Evolutionary conservation across 139 green algal species (phyloP), one percentile per base, ranked within the genome.

Genomic region (Volvox reticuliferus): DNA sequence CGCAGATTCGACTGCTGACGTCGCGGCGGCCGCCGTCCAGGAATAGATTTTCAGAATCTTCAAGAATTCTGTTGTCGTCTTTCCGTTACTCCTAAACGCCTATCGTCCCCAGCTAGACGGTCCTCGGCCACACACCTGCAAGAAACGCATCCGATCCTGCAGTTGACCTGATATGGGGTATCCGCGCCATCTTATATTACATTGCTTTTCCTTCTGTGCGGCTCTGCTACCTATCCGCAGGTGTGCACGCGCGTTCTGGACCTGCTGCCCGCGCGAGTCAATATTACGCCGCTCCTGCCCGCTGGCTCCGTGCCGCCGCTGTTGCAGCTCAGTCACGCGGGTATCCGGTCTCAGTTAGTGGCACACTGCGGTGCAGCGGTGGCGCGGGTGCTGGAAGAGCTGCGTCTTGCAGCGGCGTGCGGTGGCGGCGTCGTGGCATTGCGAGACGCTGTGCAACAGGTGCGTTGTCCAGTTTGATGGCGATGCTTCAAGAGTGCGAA

Each of bases 361-460:
- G 55, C 73, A 50, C 86, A 90, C 73, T 77, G 55, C 65, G 86
- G 86, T 50, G 73, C 12, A 0, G 86, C 86, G 33, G 44, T 90
- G 55, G 86, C 86, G 30, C 73, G 75, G 12, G 73, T 84, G 55
- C 86, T 90, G 30, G 86, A 90, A 71, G 86, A 90, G 86, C 86
- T 84, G 86, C 73, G 86, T 32, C 86, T 90, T 75, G 86, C 86
- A 61, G 86, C 86, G 21, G 86, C 86, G 30, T 90, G 86, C 55
- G 50, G 86, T 19, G 75, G 86, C n/a, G 32, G n/a, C 26, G 75
- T 67, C 55, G 86, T 90, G 73, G 76, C 73, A 0, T 50, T 85
- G 55, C 18, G 86, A 50, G 86, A 90, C 13, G 28, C 55, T 19
- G 75, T 90, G 30, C 86, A 90, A 71, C 73, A 90, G 86, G 86